Base-by-base conservation (phyloP, 176 grass and related monocot genomes). In the Raddia distichophylla region DNA sequence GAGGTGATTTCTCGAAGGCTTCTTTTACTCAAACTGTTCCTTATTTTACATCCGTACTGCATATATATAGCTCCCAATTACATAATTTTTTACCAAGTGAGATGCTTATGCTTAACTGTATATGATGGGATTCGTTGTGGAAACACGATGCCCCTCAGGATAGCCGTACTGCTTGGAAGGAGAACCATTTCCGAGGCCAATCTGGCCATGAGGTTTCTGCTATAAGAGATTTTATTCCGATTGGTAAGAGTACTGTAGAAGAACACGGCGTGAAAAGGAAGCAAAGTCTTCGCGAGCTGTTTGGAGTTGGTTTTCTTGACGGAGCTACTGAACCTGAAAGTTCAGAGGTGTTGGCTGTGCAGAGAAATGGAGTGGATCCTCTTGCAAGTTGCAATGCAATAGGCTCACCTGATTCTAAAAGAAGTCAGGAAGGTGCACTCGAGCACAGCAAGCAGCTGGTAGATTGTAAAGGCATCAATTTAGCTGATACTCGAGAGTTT, bases 211-310 rank as follows among this genome's bases (percentile, higher is more conserved):
- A 64, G 15, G 8, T 73, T 69, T 53, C 56, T 51, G 51, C 57
- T 2, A 44, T 14, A 68, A 67, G 32, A 34, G 54, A 64, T 15
- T 3, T 77, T 16, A 51, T 69, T 57, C 71, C 47, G 0, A 4
- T 63, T 32, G 32, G 79, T 76, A 58, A n/a, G 48, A 19, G 42
- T 54, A 11, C 0, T 4, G 48, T 14, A 0, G 10, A 64, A 18
- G 10, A 64, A 18, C 57, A n/a, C 0, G 46, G 50, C 43, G 60
- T 71, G 1, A 95, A 88, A 80, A 87, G 83, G 72, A 97, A 89
- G 73, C 80, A 74, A 49, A 91, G 71, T 22, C 78, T 91, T 52
- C 44, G 77, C 51, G 33, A 64, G n/a, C 20, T 85, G 69, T 84
- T 86, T 17, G 82, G 85, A 18, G 52, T 17, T 4, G 67, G 60